Conservation (phyloP, 306 rosid genomes). For the Rosa multiflora region DNA sequence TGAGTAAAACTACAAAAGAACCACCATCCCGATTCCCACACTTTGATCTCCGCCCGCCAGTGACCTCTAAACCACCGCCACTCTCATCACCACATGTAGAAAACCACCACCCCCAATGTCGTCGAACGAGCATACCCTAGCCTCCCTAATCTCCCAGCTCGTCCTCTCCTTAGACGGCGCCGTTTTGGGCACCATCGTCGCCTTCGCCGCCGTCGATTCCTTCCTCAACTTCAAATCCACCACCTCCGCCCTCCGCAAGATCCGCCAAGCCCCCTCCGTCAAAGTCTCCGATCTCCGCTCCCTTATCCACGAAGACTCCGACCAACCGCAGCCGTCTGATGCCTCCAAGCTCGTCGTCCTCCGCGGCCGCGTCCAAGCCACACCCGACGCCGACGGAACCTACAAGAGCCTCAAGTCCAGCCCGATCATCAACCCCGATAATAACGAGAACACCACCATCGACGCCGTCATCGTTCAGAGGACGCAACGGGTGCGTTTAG, state of each 20-base stretch:
- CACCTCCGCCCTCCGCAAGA: conserved; percentile 56
- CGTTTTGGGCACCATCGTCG: conserved; percentile 64
- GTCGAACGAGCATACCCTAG: conserved; percentile 69
- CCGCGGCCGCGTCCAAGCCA: conserved; percentile 77
- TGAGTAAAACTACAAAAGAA: background rate
- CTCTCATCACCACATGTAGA: background rate
- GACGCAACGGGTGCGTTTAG: conserved; percentile 60
- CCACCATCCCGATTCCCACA: background rate
- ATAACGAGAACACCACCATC: conserved; percentile 63
- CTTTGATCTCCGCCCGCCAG: background rate
- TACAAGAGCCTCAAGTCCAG: conserved; percentile 50
- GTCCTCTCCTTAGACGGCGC: conserved; percentile 85
- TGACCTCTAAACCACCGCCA: background rate
- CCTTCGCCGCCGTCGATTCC: conserved; percentile 65
- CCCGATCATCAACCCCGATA: conserved; percentile 52
- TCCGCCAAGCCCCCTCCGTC: conserved; percentile 59
- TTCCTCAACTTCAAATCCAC: conserved; percentile 43
- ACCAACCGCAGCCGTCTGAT: conserved; percentile 27
- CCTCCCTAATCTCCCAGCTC: conserved; percentile 61
- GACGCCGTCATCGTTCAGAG: conserved; percentile 67
- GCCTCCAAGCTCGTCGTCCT: conserved; percentile 44
- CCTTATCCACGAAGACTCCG: conserved; percentile 38
- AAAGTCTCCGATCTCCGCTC: conserved; percentile 80
- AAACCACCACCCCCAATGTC: conserved; percentile 40
- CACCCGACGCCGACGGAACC: conserved; percentile 52